phyloP scores from a whole-genome alignment of 352 stramenopile species.

The Phytophthora idaei region DNA sequence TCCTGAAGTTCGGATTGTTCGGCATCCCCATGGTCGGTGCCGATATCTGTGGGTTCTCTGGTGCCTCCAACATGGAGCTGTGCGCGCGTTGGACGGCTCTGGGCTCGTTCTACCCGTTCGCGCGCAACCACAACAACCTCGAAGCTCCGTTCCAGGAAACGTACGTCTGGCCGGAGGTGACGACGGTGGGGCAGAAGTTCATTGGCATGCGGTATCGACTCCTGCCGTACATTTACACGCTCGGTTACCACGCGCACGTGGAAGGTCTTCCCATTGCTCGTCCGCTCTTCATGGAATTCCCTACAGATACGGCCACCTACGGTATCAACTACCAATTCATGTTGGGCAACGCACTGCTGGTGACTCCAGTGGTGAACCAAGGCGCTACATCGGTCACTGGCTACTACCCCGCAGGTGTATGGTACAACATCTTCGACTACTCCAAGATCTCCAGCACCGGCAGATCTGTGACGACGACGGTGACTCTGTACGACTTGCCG shows the following conservation, averaged over 20 bases:
- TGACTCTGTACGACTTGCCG: constrained; percentile 65
- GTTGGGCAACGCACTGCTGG: constrained; percentile 46
- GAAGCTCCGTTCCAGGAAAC: constrained; percentile 62
- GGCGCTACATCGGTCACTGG: constrained; percentile 48
- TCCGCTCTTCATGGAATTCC: constrained; percentile 73
- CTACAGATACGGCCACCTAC: constrained; percentile 41
- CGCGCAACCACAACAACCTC: constrained; percentile 83
- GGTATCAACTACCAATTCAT: constrained; percentile 66
- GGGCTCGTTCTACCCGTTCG: constrained; percentile 80
- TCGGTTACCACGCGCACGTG: constrained; percentile 61
- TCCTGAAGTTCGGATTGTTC: constrained; percentile 79
- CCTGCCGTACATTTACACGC: constrained; percentile 82
- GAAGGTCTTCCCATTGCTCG: constrained; percentile 55
- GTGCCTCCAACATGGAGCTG: constrained; percentile 65
- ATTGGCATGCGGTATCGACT: constrained; percentile 77
- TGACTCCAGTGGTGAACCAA: constrained; percentile 64
- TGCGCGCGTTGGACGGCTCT: constrained; percentile 82
- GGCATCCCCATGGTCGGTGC: constrained; percentile 84
- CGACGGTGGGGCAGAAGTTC: constrained; percentile 58
- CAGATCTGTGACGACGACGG: constrained; percentile 30
- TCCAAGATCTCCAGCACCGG: constrained; percentile 38
- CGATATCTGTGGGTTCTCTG: constrained; percentile 77
- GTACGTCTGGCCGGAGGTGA: constrained; percentile 64
- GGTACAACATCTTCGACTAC: constrained; percentile 70
- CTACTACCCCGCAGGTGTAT: constrained; percentile 51